Percentiles rank a stretch among this genome's conserved stretches.
Evolutionary conservation across 495 filamentous ascomycete genomes (phyloP).

Genomic region (Neurospora hispaniola): DNA sequence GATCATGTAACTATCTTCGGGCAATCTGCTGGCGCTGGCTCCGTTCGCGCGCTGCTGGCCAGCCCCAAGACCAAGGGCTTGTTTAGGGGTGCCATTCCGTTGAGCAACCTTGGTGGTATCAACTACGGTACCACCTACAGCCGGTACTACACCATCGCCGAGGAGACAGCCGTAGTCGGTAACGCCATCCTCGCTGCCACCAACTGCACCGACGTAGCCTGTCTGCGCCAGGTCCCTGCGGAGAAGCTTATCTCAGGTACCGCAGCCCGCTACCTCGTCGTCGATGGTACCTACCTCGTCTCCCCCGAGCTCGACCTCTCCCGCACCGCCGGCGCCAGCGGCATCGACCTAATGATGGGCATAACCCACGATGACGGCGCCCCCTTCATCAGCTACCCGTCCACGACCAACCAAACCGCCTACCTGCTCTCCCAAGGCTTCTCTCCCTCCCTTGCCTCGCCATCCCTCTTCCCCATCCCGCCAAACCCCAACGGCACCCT

Average conservation of each 20-base stretch:
- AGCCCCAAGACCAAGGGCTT: conserved; percentile 40
- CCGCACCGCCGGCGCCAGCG: conserved; percentile 17
- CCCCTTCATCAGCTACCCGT: conserved; percentile 33
- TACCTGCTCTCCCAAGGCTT: conserved; percentile 32
- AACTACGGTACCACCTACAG: conserved; percentile 35
- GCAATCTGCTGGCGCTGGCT: conserved; percentile 44
- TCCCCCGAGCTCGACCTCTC: conserved; percentile 22
- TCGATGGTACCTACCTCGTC: conserved; percentile 37
- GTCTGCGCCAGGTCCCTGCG: conserved; percentile 33
- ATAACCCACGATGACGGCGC: conserved; percentile 40
- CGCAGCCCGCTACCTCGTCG: conserved; percentile 30
- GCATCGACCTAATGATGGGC: conserved; percentile 34
- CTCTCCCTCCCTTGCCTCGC: conserved; percentile 6
- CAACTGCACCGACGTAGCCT: conserved; percentile 34
- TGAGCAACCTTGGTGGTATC: conserved; percentile 39
- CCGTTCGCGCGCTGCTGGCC: conserved; percentile 42
- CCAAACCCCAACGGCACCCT: conserved; percentile 29
- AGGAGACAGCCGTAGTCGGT: conserved; percentile 27
- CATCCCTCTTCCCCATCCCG: conserved; percentile 27
- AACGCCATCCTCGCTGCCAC: conserved; percentile 31
- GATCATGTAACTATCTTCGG: conserved; percentile 49
- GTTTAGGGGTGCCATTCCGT: conserved; percentile 38
- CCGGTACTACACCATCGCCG: conserved; percentile 35
- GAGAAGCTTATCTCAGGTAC: conserved; percentile 16
- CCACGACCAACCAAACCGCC: conserved; percentile 20